Conservation (phyloP, 2,329 filamentous ascomycete species). For the Zymoseptoria tritici region DNA sequence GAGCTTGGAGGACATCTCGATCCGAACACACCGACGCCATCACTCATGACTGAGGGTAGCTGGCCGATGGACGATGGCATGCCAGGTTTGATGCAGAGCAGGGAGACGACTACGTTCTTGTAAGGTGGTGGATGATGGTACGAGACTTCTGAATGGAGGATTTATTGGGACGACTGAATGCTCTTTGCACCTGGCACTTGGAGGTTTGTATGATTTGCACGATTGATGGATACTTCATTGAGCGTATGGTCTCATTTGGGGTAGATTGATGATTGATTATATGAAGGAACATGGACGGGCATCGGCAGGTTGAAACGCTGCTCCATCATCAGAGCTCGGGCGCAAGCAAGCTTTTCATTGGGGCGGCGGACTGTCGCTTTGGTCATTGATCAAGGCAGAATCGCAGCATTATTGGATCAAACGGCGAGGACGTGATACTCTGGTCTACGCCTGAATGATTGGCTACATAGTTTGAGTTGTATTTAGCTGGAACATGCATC, state of each 20-base stretch:
- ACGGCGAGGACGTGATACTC: background rate
- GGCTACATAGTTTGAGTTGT: background rate
- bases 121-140: background rate
- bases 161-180: background rate
- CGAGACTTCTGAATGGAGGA: background rate
- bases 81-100: constrained; percentile 10
- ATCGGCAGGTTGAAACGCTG: background rate
- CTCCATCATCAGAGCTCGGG: background rate
- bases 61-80: constrained; percentile 21
- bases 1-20: constrained; percentile 8
- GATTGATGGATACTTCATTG: background rate
- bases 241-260: background rate
- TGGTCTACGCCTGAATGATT: background rate
- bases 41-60: constrained; percentile 23
- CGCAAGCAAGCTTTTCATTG: background rate
- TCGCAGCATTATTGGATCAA: background rate
- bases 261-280: background rate
- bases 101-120: constrained; percentile 15
- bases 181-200: background rate
- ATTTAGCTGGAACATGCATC: background rate
- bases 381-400: background rate
- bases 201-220: background rate
- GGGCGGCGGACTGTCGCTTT: background rate
- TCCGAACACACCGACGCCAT: constrained; percentile 20
- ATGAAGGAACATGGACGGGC: background rate